A percentile compares a stretch with the other conserved stretches of the same genome.
Evolutionary conservation across 2,329 filamentous ascomycete genomes (phyloP).

Genomic region (Apiospora rasikravindrae): DNA sequence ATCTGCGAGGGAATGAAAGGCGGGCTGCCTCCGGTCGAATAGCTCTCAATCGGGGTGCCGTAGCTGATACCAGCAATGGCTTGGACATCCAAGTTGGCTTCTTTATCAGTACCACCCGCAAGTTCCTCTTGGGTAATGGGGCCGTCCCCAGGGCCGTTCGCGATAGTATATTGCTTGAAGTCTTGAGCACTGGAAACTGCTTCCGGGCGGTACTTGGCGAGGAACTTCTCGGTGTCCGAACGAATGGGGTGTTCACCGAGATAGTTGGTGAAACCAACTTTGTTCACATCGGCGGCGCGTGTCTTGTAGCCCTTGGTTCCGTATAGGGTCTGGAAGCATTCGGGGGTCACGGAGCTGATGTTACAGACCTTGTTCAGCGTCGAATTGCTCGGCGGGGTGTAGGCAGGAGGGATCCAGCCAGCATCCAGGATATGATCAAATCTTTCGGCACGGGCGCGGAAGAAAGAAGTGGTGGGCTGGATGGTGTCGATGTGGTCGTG

Average conservation of each 20-base stretch:
- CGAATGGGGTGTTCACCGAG: conserved; percentile 54
- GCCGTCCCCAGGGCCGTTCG: conserved; percentile 39
- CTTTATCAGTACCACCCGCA: conserved; percentile 31
- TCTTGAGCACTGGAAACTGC: conserved; percentile 44
- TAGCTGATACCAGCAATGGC: conserved; percentile 17
- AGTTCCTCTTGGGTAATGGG: neutral
- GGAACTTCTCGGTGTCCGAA: conserved; percentile 47
- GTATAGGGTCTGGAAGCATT: conserved; percentile 24
- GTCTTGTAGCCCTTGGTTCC: conserved; percentile 40
- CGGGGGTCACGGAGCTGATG: conserved; percentile 29
- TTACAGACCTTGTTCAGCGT: conserved; percentile 42
- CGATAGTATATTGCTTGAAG: conserved; percentile 40
- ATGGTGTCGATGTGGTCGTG: conserved; percentile 49
- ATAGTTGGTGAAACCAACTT: conserved; percentile 54
- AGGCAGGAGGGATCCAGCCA: conserved; percentile 25
- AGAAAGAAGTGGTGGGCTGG: conserved; percentile 54
- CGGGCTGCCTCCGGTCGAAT: conserved; percentile 6
- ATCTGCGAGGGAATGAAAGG: conserved; percentile 54
- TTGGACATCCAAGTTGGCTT: conserved; percentile 25
- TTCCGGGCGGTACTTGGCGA: conserved; percentile 45
- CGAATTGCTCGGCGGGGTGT: conserved; percentile 27
- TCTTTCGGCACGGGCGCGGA: conserved; percentile 23
- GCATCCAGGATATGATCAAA: neutral
- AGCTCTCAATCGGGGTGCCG: neutral
- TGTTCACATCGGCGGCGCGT: conserved; percentile 34